Conservation (phyloP, 176 grass and related monocot genomes). For the Musa acuminata region DNA sequence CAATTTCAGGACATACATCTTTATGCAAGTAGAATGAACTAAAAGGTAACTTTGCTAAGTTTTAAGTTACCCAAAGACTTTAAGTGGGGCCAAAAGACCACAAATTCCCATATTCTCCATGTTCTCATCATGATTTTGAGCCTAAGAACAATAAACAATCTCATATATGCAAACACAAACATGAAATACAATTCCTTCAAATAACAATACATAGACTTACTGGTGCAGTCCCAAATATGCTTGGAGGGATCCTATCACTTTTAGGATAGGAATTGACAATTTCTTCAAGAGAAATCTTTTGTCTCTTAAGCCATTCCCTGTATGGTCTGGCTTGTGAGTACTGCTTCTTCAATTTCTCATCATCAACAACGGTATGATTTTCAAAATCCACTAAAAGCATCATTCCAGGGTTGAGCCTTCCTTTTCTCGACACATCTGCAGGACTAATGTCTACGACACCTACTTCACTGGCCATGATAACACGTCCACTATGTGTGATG, state of each 20-base stretch:
- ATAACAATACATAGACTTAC: slow-evolving; percentile 35
- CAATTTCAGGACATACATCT: slow-evolving; percentile 14
- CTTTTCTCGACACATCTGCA: slow-evolving; percentile 74
- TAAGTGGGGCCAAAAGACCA: slow-evolving; percentile 71
- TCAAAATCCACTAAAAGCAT: slow-evolving; percentile 98
- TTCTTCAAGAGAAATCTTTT: slow-evolving; percentile 62
- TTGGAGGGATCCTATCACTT: slow-evolving; percentile 43
- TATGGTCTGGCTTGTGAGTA: slow-evolving; percentile 85
- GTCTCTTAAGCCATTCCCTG: slow-evolving; percentile 72
- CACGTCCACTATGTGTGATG: slow-evolving; percentile 74
- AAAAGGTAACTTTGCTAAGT: slow-evolving; percentile 8
- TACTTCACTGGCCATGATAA: slow-evolving; percentile 98
- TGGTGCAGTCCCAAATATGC: slow-evolving; percentile 40
- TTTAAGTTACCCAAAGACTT: slow-evolving; percentile 81
- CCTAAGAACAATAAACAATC: slow-evolving; percentile 23
- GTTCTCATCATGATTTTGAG: slow-evolving; percentile 28
- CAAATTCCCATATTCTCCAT: slow-evolving; percentile 41
- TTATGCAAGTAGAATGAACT: slow-evolving; percentile 2
- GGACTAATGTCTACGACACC: slow-evolving; percentile 88
- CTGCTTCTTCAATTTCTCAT: slow-evolving; percentile 75
- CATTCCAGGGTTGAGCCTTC: slow-evolving; percentile 95
- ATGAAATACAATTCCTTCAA: not conserved
- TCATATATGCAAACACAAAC: not conserved
- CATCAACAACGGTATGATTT: slow-evolving; percentile 85
- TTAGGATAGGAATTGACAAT: slow-evolving; percentile 75